Base-by-base conservation (phyloP, 805 yeast species). In the Schwanniomyces occidentalis region DNA sequence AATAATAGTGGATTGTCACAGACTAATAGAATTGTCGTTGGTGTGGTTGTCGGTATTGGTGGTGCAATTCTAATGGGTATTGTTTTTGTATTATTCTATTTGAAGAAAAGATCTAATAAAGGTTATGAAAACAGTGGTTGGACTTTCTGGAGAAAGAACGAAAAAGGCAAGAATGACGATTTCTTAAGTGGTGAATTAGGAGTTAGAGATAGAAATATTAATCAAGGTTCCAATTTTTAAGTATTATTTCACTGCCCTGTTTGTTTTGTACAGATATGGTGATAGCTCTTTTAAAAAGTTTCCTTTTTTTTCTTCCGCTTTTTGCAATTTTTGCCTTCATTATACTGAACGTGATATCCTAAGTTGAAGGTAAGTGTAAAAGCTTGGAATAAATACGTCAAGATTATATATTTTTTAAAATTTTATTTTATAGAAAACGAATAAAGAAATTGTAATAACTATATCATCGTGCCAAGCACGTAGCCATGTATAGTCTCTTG, bases 111-210 rank as follows among this genome's bases (percentile, higher is more conserved):
- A 50, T 47, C 56, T 16, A 55, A 51, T 38, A 54, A 50, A 33
- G 57, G 45, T 16, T 43, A 46, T 20, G 60, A 57, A 20, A 50
- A 48, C 27, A 57, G 65, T 6, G 65, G 71, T 16, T 69, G 74
- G 74, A 69, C 74, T 3, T 69, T 69, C 59, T 69, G 74, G 74
- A 60, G 73, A 50, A 67, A 65, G 55, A 59, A 62, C 36, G 73
- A 65, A 45, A 66, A 69, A 52, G 65, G 60, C 14, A 55, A 57
- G 20, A 58, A 56, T 19, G 69, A 68, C 36, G 66, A 63, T 33
- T 66, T 63, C 43, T 63, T 69, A 45, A 65, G 57, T 40, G 74
- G 72, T 5, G 74, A 69, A 46, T 61, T 69, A 45, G 74, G 74
- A 22, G 73, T 69, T 8, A 64, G 74, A 45, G 74, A 69, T 47